phyloP scores from a whole-genome alignment of 78 protist genomes.

The Polysphondylium violaceum region DNA sequence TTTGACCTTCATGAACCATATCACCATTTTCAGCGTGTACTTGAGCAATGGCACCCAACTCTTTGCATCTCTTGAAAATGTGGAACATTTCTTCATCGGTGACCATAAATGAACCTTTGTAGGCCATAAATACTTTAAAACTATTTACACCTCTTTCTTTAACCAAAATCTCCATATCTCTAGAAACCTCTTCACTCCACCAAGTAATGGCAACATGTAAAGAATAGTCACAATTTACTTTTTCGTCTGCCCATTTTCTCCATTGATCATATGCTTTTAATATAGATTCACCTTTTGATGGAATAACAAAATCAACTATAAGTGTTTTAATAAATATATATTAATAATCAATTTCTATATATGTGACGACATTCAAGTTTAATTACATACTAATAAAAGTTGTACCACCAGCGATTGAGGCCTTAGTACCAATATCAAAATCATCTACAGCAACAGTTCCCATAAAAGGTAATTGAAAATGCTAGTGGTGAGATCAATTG shows the following conservation, averaged over 20 bases:
- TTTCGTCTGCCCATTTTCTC: conserved; percentile 85
- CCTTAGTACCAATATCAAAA: conserved; percentile 90
- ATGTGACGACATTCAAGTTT: not conserved
- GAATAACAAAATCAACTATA: conserved; percentile 90
- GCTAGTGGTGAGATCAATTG: no score
- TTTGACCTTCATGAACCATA: conserved; percentile 75
- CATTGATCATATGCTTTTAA: conserved; percentile 86
- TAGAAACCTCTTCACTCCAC: conserved; percentile 87
- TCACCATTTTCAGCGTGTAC: conserved; percentile 97
- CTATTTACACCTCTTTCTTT: conserved; percentile 87
- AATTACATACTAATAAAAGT: conserved; percentile 78
- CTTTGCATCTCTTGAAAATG: conserved; percentile 83
- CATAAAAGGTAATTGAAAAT: conserved; percentile 93
- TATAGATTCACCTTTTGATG: conserved; percentile 80
- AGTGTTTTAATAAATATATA: not conserved
- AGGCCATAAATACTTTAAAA: conserved; percentile 95
- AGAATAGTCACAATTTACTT: conserved; percentile 88
- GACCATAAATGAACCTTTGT: conserved; percentile 87
- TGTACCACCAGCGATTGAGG: conserved; percentile 94
- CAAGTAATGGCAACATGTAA: conserved; percentile 91
- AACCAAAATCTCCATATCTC: conserved; percentile 88
- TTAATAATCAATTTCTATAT: not conserved
- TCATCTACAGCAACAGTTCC: conserved; percentile 94
- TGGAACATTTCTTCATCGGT: conserved; percentile 86
- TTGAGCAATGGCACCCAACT: conserved; percentile 91